Evolutionary conservation across 257 asterid species (phyloP).

Genomic region (Penstemon barbatus): DNA sequence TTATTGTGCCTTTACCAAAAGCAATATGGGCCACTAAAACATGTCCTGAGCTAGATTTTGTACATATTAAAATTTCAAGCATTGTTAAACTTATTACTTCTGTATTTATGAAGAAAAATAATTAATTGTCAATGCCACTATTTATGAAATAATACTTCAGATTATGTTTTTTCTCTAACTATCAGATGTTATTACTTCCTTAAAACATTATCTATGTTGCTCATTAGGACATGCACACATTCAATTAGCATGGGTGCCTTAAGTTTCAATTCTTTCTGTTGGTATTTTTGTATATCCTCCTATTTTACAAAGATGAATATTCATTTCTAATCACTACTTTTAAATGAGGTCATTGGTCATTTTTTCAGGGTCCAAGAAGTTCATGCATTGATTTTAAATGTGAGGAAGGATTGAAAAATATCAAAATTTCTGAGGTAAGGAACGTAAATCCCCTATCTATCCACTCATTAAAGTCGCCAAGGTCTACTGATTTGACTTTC

Average conservation of each 20-base stretch:
- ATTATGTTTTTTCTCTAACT: background rate
- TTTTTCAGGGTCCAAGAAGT: slow-evolving; percentile 57
- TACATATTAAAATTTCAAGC: background rate
- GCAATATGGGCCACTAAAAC: slow-evolving; percentile 10
- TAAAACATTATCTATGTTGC: background rate
- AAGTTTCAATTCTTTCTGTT: background rate
- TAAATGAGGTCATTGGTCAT: slow-evolving; percentile 27
- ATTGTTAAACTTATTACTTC: slow-evolving; percentile 1
- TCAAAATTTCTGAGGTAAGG: slow-evolving; percentile 76
- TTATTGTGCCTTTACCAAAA: slow-evolving; percentile 18
- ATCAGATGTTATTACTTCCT: background rate
- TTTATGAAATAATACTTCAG: background rate
- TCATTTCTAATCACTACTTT: background rate
- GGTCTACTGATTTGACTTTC: slow-evolving; percentile 1
- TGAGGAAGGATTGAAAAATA: slow-evolving; percentile 59
- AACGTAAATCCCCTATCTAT: slow-evolving; percentile 23
- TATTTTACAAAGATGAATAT: no score
- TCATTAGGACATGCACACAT: slow-evolving; percentile 1
- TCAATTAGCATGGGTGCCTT: slow-evolving; percentile 19
- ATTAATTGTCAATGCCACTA: slow-evolving; percentile 22
- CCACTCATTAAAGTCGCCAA: slow-evolving; percentile 12
- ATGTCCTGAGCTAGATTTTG: slow-evolving; percentile 23
- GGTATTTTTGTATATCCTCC: no score
- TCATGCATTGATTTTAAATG: slow-evolving; percentile 67
- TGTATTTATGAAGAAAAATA: background rate